Conservation (phyloP, 257 asterid species). For the Hygrophila difformis region DNA sequence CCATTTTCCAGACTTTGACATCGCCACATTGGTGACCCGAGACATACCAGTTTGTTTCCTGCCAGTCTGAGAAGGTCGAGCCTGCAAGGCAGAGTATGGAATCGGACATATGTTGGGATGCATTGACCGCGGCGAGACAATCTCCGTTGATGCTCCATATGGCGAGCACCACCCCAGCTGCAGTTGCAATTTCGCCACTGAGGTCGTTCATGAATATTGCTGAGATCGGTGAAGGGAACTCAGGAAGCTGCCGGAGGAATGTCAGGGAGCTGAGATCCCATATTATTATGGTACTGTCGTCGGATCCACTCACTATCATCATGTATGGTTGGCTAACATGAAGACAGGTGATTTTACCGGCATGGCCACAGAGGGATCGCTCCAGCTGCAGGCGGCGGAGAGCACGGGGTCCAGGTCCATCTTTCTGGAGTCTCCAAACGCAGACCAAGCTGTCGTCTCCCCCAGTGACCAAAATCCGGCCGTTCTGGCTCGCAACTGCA, state of each 20-base stretch:
- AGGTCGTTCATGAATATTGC: slow-evolving; percentile 82
- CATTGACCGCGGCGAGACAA: slow-evolving; percentile 89
- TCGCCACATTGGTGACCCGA: slow-evolving; percentile 99
- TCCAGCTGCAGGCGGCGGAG: slow-evolving; percentile 54
- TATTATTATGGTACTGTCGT: slow-evolving; percentile 74
- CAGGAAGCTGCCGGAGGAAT: slow-evolving; percentile 84
- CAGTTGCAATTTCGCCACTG: slow-evolving; percentile 84
- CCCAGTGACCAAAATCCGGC: slow-evolving; percentile 77
- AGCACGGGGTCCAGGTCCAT: not conserved
- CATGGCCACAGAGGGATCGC: slow-evolving; percentile 82
- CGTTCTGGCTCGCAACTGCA: slow-evolving; percentile 83
- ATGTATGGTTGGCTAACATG: slow-evolving; percentile 93
- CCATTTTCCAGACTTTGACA: slow-evolving; percentile 88
- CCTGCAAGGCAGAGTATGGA: slow-evolving; percentile 71
- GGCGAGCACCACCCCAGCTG: slow-evolving; percentile 89
- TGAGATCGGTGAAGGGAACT: slow-evolving; percentile 78
- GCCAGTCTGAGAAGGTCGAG: slow-evolving; percentile 78
- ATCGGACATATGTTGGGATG: slow-evolving; percentile 95
- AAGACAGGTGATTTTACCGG: slow-evolving; percentile 74
- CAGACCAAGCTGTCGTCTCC: slow-evolving; percentile 85
- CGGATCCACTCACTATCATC: slow-evolving; percentile 96
- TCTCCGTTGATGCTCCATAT: slow-evolving; percentile 94
- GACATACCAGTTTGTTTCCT: slow-evolving; percentile 72
- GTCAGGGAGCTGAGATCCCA: slow-evolving; percentile 95
- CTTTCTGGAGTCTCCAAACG: slow-evolving; percentile 59